phyloP scores from a whole-genome alignment of 2,329 filamentous ascomycete genomes.

The Tolypocladium amazonense region DNA sequence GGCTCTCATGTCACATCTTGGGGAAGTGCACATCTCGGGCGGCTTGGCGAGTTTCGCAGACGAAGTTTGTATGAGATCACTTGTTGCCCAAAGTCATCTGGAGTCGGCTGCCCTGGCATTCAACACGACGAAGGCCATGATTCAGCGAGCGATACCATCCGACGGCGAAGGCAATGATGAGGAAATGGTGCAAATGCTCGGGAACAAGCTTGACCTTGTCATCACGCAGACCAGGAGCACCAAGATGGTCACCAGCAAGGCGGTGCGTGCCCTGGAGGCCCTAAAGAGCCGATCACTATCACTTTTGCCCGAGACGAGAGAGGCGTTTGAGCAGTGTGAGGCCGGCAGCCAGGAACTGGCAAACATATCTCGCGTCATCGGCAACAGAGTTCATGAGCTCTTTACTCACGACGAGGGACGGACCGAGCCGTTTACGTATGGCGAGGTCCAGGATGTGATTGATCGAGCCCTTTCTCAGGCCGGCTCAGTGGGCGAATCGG shows the following conservation, averaged over 20 bases:
- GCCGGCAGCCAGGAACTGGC: constrained; percentile 53
- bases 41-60: constrained; percentile 66
- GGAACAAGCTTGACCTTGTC: constrained; percentile 59
- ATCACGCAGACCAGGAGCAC: constrained; percentile 68
- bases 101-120: constrained; percentile 66
- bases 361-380: constrained; percentile 55
- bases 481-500: constrained; percentile 50
- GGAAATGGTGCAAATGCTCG: constrained; percentile 55
- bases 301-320: constrained; percentile 54
- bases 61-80: constrained; percentile 65
- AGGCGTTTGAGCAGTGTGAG: constrained; percentile 62
- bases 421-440: constrained; percentile 53
- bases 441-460: constrained; percentile 56
- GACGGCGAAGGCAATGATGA: constrained; percentile 45
- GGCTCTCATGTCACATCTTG: constrained; percentile 76
- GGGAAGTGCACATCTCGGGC: constrained; percentile 64
- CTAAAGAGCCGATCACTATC: constrained; percentile 66
- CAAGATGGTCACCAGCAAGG: constrained; percentile 75
- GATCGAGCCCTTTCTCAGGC: constrained; percentile 35
- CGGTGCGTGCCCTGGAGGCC: constrained; percentile 66
- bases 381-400: constrained; percentile 52
- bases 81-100: constrained; percentile 69
- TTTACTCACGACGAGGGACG: constrained; percentile 61
- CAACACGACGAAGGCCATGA: constrained; percentile 50
- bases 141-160: constrained; percentile 51